Evolutionary conservation across 257 asterid species (phyloP).

Genomic region (Knoxia roxburghii): DNA sequence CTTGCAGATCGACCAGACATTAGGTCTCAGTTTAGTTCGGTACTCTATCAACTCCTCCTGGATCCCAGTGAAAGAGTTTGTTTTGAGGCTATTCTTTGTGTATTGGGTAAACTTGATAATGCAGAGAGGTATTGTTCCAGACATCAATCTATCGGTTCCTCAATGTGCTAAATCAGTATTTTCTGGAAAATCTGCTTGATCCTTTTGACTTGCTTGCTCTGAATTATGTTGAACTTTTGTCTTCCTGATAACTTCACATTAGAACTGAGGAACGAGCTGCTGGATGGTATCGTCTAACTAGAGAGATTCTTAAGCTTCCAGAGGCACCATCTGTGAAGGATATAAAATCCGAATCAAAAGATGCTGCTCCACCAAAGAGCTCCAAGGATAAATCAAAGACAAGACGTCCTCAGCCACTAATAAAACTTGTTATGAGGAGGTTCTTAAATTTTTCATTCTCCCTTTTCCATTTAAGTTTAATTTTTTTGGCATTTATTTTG

Average conservation of each 20-base stretch:
- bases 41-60: slow-evolving; percentile 90
- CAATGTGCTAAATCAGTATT: slow-evolving; percentile 1
- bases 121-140: slow-evolving; percentile 66
- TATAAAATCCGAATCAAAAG: slow-evolving; percentile 57
- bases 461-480: background rate
- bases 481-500: background rate
- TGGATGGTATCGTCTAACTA: slow-evolving; percentile 93
- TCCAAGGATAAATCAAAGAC: slow-evolving; percentile 77
- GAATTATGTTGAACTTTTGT: slow-evolving; percentile 10
- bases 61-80: slow-evolving; percentile 99
- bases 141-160: background rate
- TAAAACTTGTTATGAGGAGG: slow-evolving; percentile 99
- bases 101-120: slow-evolving; percentile 81
- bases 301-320: slow-evolving; percentile 93
- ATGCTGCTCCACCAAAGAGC: slow-evolving; percentile 53
- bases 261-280: slow-evolving; percentile 98
- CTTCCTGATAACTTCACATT: slow-evolving; percentile 12
- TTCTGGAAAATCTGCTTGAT: background rate
- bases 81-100: slow-evolving; percentile 95
- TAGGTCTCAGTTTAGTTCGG: slow-evolving; percentile 72
- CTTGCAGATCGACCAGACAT: slow-evolving; percentile 81
- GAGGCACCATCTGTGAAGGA: slow-evolving; percentile 79
- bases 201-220: background rate
- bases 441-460: slow-evolving; percentile 21
- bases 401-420: slow-evolving; percentile 91